phyloP scores from a whole-genome alignment of 208 protist species.

The Spongospora subterranea region DNA sequence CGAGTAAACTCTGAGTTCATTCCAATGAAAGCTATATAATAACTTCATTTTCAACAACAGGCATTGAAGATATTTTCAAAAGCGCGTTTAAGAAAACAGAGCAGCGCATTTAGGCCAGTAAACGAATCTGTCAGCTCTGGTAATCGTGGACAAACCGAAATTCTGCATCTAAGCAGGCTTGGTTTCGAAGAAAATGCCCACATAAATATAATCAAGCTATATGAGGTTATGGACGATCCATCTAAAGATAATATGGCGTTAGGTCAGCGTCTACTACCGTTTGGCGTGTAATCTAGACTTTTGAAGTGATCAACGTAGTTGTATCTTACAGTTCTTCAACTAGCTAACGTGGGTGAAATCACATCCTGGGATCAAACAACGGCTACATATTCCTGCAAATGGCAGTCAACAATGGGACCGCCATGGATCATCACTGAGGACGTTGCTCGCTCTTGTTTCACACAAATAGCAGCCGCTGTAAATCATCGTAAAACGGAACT shows the following conservation, averaged over 20 bases:
- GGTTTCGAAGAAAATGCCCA: neutral
- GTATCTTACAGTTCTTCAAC: neutral
- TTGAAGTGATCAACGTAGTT: neutral
- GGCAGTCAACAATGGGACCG: neutral
- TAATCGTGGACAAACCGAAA: neutral
- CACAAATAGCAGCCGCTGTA: neutral
- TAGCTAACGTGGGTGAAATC: neutral
- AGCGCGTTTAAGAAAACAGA: neutral
- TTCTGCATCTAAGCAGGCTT: neutral
- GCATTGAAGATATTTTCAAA: conserved; percentile 55
- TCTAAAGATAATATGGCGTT: neutral
- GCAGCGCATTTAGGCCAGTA: neutral
- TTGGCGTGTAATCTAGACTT: too few relatives aligned
- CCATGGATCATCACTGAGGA: neutral
- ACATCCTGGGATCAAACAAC: neutral
- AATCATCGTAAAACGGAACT: neutral
- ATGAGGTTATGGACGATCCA: conserved; percentile 47
- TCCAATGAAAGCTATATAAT: neutral
- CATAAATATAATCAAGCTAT: neutral
- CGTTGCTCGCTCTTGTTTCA: neutral
- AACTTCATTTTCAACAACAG: neutral
- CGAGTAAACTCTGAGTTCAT: neutral
- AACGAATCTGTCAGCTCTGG: neutral
- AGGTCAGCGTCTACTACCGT: neutral
- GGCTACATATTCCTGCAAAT: neutral